A percentile compares a stretch with the other conserved stretches of the same genome.
Conservation (phyloP, 2,329 filamentous ascomycete species). For the Colletotrichum sublineola region DNA sequence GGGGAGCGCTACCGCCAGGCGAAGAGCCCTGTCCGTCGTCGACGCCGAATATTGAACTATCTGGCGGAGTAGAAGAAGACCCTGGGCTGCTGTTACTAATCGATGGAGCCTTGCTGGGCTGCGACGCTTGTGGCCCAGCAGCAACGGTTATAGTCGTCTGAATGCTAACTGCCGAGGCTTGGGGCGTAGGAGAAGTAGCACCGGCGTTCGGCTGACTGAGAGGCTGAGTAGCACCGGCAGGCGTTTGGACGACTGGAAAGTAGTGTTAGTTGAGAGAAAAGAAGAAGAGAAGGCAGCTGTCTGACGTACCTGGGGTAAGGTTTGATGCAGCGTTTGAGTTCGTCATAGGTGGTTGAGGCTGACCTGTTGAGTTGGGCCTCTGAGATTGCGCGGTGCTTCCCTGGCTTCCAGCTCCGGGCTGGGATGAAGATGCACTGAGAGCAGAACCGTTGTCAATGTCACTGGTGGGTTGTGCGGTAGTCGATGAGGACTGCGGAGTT, state of each 20-base stretch:
- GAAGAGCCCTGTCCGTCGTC: conserved; percentile 2
- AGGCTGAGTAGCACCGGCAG: background rate
- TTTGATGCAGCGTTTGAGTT: background rate
- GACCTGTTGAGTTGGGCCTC: conserved; percentile 1
- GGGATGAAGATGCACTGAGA: background rate
- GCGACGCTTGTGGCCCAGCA: background rate
- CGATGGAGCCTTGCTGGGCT: background rate
- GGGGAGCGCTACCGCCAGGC: background rate
- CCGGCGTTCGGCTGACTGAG: background rate
- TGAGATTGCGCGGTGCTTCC: background rate
- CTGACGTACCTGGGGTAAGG: conserved; percentile 5
- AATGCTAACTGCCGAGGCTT: background rate
- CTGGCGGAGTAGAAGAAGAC: conserved; percentile 7
- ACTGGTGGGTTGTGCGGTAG: background rate
- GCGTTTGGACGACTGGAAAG: background rate
- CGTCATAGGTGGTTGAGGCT: background rate
- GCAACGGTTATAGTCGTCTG: background rate
- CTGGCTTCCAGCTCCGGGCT: background rate
- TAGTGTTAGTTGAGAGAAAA: background rate
- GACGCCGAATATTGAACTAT: conserved; percentile 18
- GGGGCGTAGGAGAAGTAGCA: background rate
- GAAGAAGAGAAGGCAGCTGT: background rate
- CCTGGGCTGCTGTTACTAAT: background rate
- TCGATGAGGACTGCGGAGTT: background rate
- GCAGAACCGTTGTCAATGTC: background rate